Percentiles rank a stretch among this genome's conserved stretches.
These are phyloP conservation scores for Coniochaeta sp. DNA, from an alignment of 2,329 filamentous ascomycete genomes.

Conservation along the genomic window DNA sequence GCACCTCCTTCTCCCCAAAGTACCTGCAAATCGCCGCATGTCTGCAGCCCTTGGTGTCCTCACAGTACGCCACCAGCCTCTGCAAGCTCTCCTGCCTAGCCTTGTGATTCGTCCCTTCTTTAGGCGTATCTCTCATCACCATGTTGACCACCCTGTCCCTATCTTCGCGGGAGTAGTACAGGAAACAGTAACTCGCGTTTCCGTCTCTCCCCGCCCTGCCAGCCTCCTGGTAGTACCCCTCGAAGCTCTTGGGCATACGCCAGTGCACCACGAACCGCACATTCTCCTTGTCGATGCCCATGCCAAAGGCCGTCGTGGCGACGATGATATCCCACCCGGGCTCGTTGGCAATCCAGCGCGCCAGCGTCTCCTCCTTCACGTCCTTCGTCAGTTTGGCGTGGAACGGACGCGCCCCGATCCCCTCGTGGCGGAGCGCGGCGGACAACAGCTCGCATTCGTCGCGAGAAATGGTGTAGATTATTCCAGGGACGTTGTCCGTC, in stretches of 20 bases:
- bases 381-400: slow-evolving; percentile 61
- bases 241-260: slow-evolving; percentile 88
- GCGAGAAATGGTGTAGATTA: slow-evolving; percentile 72
- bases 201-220: slow-evolving; percentile 86
- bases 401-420: slow-evolving; percentile 67
- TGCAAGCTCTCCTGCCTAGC: slow-evolving; percentile 56
- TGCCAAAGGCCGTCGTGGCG: slow-evolving; percentile 91
- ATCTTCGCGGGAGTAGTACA: slow-evolving; percentile 89
- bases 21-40: slow-evolving; percentile 70
- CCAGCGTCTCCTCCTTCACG: slow-evolving; percentile 63
- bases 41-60: slow-evolving; percentile 64
- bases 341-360: slow-evolving; percentile 64
- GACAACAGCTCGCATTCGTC: slow-evolving; percentile 69
- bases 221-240: slow-evolving; percentile 94
- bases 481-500: slow-evolving; percentile 60
- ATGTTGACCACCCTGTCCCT: slow-evolving; percentile 62
- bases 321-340: slow-evolving; percentile 85
- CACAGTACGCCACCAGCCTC: slow-evolving; percentile 72
- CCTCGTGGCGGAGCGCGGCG: slow-evolving; percentile 54
- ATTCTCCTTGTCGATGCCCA: slow-evolving; percentile 95
- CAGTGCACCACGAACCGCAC: slow-evolving; percentile 94
- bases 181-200: slow-evolving; percentile 75
- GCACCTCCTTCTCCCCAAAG: slow-evolving; percentile 58
- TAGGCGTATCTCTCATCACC: slow-evolving; percentile 38
- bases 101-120: slow-evolving; percentile 32